Evolutionary conservation across 768 basidiomycete genomes (phyloP), one percentile per base, ranked within the genome.

Genomic region (Saitozyma sp.): DNA sequence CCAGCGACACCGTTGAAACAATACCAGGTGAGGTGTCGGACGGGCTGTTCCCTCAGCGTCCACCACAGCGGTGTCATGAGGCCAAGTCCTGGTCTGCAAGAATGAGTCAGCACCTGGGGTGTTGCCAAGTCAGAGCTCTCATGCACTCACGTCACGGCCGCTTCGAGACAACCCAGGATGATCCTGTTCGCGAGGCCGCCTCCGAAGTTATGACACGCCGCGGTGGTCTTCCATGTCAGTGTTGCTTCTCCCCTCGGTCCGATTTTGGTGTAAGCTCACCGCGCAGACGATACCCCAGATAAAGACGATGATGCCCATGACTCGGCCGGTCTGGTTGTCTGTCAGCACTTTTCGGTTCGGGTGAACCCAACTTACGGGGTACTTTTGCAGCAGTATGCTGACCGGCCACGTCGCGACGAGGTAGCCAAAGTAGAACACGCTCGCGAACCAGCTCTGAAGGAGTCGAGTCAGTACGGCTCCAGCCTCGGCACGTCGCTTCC

Each of bases 61-160:
- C 68, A 80, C 76, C 78, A 80, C 52, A 78, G 67, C 14, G 58
- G 75, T 37, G 78, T 80, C 73, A 78, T 78, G 13, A 80, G 64
- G 11, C 71, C 75, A 11, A 79, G 67, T 11, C 73, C 76, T n/a
- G 79, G 77, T n/a, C 51, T 58, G 29, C 8, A 13, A 10, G 9
- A 17, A 58, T 10, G n/a, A 58, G 42, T n/a, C 38, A 20, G 45
- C 50, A 39, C 48, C 50, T 59, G 29, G 29, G 2, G 29, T 29
- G 29, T 29, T 2, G 2, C 29, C 29, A 29, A 29, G 29, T 29
- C 29, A 29, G 29, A 29, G 29, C 29, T 29, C 14, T 48, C 2
- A 2, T 14, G 19, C 17, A 38, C 40, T 13, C 10, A 16, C 8
- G 73, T 78, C 10, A 77, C 74, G 49, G 68, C 73, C 6, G 75